These are phyloP conservation scores for Neoboletus subvelutipes DNA, from an alignment of 768 basidiomycete species.

Conservation along the genomic window DNA sequence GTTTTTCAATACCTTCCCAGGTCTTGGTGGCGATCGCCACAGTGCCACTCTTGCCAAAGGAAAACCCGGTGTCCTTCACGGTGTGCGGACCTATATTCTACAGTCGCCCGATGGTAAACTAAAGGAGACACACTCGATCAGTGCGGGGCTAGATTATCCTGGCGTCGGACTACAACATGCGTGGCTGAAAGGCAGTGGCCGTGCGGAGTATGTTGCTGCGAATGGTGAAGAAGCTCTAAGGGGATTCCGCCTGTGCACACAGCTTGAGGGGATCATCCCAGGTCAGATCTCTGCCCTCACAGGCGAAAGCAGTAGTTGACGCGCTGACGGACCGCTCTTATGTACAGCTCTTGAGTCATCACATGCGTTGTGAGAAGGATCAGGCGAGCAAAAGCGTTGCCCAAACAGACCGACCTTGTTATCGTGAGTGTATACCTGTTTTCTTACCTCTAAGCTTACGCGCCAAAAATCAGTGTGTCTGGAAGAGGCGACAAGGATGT, in stretches of 20 bases:
- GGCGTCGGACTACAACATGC: not conserved
- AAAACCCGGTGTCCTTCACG: not conserved
- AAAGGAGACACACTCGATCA: not conserved
- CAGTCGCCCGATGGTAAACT: not conserved
- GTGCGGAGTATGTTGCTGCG: not conserved
- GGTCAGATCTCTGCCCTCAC: not conserved
- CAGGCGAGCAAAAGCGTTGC: not conserved
- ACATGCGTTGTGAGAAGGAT: not conserved
- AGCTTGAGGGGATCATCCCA: not conserved
- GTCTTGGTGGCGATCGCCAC: constrained; percentile 2
- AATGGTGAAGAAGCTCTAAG: not conserved
- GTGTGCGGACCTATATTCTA: not conserved
- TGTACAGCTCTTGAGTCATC: not conserved
- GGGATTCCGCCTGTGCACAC: constrained; percentile 1
- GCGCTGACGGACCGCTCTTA: not conserved
- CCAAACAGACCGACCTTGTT: not conserved
- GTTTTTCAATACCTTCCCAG: not conserved
- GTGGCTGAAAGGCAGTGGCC: not conserved
- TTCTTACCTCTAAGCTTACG: not conserved
- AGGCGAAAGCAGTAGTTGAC: not conserved
- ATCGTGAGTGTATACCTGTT: not conserved
- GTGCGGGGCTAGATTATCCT: not conserved
- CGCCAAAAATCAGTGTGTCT: not conserved
- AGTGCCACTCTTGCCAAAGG: constrained; percentile 1
- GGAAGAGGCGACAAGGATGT: constrained; percentile 2